Percentiles rank a stretch among this genome's conserved stretches.
Evolutionary conservation across 2,329 filamentous ascomycete species (phyloP).

Genomic region (Trichoderma cornu-damae): DNA sequence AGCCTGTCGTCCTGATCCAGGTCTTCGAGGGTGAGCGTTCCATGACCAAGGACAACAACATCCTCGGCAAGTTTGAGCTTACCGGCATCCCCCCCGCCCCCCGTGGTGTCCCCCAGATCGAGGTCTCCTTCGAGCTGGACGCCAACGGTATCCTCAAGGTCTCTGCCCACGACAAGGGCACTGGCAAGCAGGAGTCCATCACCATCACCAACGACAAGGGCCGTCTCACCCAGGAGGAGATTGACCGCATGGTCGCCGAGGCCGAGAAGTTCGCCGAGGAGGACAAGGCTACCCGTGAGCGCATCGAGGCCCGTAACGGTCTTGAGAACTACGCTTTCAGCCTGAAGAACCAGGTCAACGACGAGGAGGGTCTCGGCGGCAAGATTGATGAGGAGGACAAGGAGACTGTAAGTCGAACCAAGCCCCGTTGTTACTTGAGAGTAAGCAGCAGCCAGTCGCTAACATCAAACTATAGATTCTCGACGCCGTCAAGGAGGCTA

Average conservation of each 20-base stretch:
- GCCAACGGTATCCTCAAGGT: conserved; percentile 99
- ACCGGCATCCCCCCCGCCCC: conserved; percentile 92
- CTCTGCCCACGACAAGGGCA: conserved; percentile 93
- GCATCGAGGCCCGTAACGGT: conserved; percentile 92
- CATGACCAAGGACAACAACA: conserved; percentile 95
- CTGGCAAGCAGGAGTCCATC: conserved; percentile 93
- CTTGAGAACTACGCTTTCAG: conserved; percentile 99
- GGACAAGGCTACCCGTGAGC: conserved; percentile 95
- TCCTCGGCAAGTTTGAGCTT: conserved; percentile 96
- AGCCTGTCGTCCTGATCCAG: conserved; percentile 91
- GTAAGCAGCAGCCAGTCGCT: conserved; percentile 29
- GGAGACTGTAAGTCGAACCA: conserved; percentile 68
- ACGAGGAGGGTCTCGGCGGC: conserved; percentile 92
- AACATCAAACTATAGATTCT: conserved; percentile 57
- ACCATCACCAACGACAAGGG: conserved; percentile 99
- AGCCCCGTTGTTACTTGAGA: not conserved
- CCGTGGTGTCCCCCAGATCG: conserved; percentile 94
- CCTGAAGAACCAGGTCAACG: conserved; percentile 98
- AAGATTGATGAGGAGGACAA: conserved; percentile 99
- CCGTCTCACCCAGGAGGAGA: conserved; percentile 91
- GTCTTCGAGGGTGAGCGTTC: conserved; percentile 91
- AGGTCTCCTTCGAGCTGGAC: conserved; percentile 96
- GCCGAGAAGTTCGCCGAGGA: conserved; percentile 98
- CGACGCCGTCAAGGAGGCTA: conserved; percentile 93
- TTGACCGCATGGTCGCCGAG: conserved; percentile 98